Percentiles rank a stretch among this genome's conserved stretches.
phyloP scores from a whole-genome alignment of 306 rosid species.

The Casuarina cunninghamiana region DNA sequence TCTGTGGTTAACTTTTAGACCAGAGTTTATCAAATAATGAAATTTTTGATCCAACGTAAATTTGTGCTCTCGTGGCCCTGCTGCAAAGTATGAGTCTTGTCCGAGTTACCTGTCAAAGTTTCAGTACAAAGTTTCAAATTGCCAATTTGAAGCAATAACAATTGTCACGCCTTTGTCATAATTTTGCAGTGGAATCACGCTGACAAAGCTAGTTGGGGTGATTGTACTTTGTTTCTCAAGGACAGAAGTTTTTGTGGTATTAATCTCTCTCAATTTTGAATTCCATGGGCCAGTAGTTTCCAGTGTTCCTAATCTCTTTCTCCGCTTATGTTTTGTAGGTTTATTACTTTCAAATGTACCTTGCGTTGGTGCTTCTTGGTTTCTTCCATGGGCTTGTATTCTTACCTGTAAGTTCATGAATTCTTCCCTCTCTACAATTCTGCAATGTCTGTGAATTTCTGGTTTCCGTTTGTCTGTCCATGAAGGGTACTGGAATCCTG shows the following conservation, averaged over 20 bases:
- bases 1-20: neutral
- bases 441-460: slow-evolving; percentile 13
- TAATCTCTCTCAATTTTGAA: slow-evolving; percentile 15
- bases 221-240: slow-evolving; percentile 94
- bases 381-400: slow-evolving; percentile 95
- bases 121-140: neutral
- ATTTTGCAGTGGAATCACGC: slow-evolving; percentile 83
- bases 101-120: neutral
- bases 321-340: slow-evolving; percentile 54
- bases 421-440: neutral
- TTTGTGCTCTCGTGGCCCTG: neutral
- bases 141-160: neutral
- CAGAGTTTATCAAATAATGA: neutral
- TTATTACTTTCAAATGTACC: slow-evolving; percentile 94
- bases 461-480: neutral
- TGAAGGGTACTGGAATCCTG: neutral
- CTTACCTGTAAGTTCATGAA: slow-evolving; percentile 67
- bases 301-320: slow-evolving; percentile 9
- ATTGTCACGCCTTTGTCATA: neutral
- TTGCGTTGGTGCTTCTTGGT: slow-evolving; percentile 92
- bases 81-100: neutral
- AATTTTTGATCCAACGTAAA: neutral
- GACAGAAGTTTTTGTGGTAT: slow-evolving; percentile 98
- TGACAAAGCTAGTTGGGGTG: slow-evolving; percentile 94
- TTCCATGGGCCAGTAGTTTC: neutral